Evolutionary conservation across 1,284 basidiomycete genomes (phyloP), one percentile per base, ranked within the genome.

Genomic region (Microbotryum silenes-acaulis): DNA sequence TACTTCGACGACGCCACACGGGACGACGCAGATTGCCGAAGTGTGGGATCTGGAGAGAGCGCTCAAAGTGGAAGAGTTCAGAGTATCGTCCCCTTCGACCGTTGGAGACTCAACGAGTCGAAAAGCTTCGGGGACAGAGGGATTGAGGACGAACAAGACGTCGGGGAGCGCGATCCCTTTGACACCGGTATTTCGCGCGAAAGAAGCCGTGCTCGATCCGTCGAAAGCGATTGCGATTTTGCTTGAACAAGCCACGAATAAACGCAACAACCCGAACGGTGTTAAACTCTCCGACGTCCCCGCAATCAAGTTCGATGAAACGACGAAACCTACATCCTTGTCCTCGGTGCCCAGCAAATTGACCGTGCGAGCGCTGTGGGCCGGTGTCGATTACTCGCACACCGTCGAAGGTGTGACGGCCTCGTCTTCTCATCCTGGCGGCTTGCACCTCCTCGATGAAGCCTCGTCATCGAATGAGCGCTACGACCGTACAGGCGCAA

Each of bases 1-100:
- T 7, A 20, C 21, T 50, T 23, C 21, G 27, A 50, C n/a, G 59
- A 47, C 9, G 21, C 31, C 23, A 29, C 53, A 6, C 48, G 42
- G 8, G 52, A 50, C 20, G 45, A 57, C 62, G 25, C 12, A 54
- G 20, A 54, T 71, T 74, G 76, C 29, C 69, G 75, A 90, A 71
- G 85, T 88, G 1, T 89, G 88, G 88, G 86, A 90, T 70, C 82
- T 89, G 55, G 87, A 88, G 74, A 82, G 81, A 68, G 67, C 60
- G 33, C 71, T 75, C 10, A 75, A 88, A 29, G 83, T 88, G 50
- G 87, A 89, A 73, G 83, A 80, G 1, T 88, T 84, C 60, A 51
- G 63, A 5, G 37, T 42, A 45, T 65, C 51, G 12, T 63, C 23
- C 6, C 37, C 14, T 42, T 42, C 37, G 37, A 6, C 37, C 16